Percentiles rank a stretch among this genome's conserved stretches.
Conservation (phyloP, 2,329 filamentous ascomycete genomes). For the Cladobotryum protrusum region DNA sequence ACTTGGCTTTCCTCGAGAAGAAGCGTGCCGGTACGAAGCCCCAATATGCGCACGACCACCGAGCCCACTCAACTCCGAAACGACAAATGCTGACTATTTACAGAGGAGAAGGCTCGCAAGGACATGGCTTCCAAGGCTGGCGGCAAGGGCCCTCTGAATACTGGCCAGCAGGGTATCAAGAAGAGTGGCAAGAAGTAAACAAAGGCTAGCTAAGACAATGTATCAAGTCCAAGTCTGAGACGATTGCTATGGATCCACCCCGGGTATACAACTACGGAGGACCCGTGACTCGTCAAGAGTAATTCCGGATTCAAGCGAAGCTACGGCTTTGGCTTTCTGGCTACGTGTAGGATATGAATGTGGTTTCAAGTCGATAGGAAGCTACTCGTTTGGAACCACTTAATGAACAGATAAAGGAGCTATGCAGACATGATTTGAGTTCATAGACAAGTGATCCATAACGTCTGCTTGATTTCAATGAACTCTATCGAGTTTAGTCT, state of each 20-base stretch:
- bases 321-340: no score
- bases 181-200: slow-evolving; percentile 94
- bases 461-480: no score
- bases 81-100: slow-evolving; percentile 7
- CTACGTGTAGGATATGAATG: no score
- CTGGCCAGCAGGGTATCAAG: slow-evolving; percentile 85
- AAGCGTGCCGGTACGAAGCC: slow-evolving; percentile 66
- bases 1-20: slow-evolving; percentile 76
- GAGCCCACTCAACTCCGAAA: neutral
- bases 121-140: slow-evolving; percentile 75
- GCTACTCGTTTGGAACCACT: no score
- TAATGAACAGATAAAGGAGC: no score
- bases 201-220: neutral
- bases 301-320: no score
- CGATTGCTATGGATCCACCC: neutral
- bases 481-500: no score
- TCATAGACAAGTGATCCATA: no score
- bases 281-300: no score
- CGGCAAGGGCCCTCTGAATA: slow-evolving; percentile 84
- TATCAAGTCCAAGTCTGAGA: slow-evolving; percentile 5
- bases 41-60: neutral
- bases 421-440: no score
- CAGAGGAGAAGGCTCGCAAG: slow-evolving; percentile 80
- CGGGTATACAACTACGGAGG: no score
- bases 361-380: no score